Evolutionary conservation across 257 asterid genomes (phyloP), one percentile per base, ranked within the genome.

Genomic region (Voacanga thouarsii): DNA sequence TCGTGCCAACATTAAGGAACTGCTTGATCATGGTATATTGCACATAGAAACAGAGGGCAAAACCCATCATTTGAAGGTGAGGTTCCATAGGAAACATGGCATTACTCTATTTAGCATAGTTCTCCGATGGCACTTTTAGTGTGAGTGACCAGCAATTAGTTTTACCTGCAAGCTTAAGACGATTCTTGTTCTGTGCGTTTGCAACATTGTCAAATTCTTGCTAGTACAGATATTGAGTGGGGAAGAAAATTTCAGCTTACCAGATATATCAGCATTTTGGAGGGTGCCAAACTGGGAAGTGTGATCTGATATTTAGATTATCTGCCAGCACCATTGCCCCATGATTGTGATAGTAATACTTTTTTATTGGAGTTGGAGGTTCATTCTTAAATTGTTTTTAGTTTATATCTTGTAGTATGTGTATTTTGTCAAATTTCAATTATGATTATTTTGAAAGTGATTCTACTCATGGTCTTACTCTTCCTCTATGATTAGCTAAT

Each of bases 241-340:
- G 55, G 67, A 30, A 23, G 37, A 11, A 2, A 12, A 15, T 21
- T 59, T 14, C 60, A 45, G 55, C 41, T 44, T 12, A 23, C 77
- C 7, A 19, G 14, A 49, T 71, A 21, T 60, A 18, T 39, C 55
- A 26, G 44, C 11, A 39, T 33, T 33, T 70, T 78, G 39, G 64
- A 71, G 44, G 77, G 51, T 78, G 23, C 76, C 41, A 21, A 16
- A 43, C 30, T 78, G 77, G 69, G 75, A 14, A 12, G 21, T 30
- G 55, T 57, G n/a, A 57, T 78, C 55, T 28, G 53, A 57, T 28
- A 39, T 37, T 30, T n/a, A 47, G 26, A 44, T 51, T 44, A 37
- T 18, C 19, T 59, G 69, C 55, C 44, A 57, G 12, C 41, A 21
- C 19, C 7, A 37, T 7, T 70, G 37, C 51, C 26, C 45, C n/a